Base-by-base conservation (phyloP, 192 early-diverging fungal species). In the Coemansia sp. region DNA sequence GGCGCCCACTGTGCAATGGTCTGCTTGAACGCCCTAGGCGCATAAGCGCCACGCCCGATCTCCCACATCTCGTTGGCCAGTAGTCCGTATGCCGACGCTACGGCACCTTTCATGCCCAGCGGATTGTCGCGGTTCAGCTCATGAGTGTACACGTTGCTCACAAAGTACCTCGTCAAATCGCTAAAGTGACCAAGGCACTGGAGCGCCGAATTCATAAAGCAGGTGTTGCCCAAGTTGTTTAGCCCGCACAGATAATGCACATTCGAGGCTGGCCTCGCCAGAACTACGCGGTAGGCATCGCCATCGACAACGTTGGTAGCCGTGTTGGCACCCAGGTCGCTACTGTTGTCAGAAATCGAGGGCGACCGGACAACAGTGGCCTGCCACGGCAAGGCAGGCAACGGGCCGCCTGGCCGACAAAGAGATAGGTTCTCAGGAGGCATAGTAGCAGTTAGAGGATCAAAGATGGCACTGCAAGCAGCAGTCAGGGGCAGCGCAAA, bases 131-230 rank as follows among this genome's bases (percentile, higher is more conserved):
- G 70, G 69, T 92, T 92, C 28, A 92, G 66, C 36, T 92, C 90
- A 14, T 72, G 60, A 18, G 73, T 82, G 65, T 88, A 89, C 18
- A 73, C 77, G 34, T 72, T 70, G 21, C 83, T 76, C 61, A 90
- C 72, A 66, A 92, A 86, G 66, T 86, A 92, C 24, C 76, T 74
- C 18, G 85, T 85, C 20, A 95, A 82, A 33, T 86, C 82, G 7
- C 84, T 67, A 50, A 90, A 89, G 61, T 92, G 89, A 40, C 88
- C 88, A 38, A 97, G 76, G 64, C 95, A 97, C 78, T 95, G 93
- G n/a, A 95, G 70, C 9, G 91, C 92, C 6, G 90, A 90, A 77
- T 93, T 94, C 93, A 95, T 95, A 66, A 90, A 95, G 79, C 93
- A 95, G 0, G 93, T 94, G 70, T 95, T 95, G 9, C 93, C 93